Conservation (phyloP, 768 basidiomycete genomes). For the Suillus decipiens region DNA sequence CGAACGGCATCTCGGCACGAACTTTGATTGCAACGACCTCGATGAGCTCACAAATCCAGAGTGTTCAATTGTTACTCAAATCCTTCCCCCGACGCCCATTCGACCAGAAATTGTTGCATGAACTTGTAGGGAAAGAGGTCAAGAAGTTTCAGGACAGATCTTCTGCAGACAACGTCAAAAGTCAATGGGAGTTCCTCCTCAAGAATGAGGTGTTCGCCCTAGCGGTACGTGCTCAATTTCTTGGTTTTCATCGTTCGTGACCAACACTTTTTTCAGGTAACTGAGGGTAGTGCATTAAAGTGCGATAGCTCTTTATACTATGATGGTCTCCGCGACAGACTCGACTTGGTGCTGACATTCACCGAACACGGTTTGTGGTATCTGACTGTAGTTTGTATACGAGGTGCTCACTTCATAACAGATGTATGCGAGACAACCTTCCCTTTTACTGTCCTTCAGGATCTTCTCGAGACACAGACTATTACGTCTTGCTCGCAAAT, state of each 20-base stretch:
- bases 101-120: constrained; percentile 47
- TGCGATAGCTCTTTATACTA: constrained; percentile 59
- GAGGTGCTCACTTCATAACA: constrained; percentile 27
- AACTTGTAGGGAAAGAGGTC: constrained; percentile 50
- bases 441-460: constrained; percentile 74
- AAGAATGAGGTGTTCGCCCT: constrained; percentile 71
- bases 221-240: constrained; percentile 51
- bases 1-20: constrained; percentile 28
- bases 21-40: constrained; percentile 6
- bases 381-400: constrained; percentile 3
- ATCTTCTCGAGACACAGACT: constrained; percentile 84
- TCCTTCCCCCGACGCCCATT: constrained; percentile 55
- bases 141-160: constrained; percentile 41
- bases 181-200: constrained; percentile 74
- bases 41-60: constrained; percentile 56
- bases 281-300: constrained; percentile 67
- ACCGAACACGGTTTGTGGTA: constrained; percentile 67
- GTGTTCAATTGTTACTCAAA: constrained; percentile 50
- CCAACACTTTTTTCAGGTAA: constrained; percentile 43
- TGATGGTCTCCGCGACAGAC: constrained; percentile 52
- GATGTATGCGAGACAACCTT: constrained; percentile 80
- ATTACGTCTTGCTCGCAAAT: constrained; percentile 83
- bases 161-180: constrained; percentile 61
- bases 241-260: background rate
- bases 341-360: constrained; percentile 76